These are phyloP conservation scores for Populus ilicifolia DNA, from an alignment of 345 rosid species.

Conservation along the genomic window DNA sequence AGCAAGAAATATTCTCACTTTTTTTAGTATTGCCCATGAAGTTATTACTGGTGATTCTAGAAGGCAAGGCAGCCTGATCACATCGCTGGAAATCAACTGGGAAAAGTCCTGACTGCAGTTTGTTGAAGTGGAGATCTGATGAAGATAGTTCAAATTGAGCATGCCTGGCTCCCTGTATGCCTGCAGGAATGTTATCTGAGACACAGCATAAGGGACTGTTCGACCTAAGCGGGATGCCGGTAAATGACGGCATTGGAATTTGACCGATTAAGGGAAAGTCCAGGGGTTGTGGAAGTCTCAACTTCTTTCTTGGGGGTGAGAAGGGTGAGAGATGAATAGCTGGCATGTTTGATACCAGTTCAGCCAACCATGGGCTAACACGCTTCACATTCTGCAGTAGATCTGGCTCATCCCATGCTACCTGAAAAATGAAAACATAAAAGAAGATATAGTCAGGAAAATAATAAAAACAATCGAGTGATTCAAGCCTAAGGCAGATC, in stretches of 20 bases:
- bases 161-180: conserved; percentile 99
- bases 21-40: conserved; percentile 24
- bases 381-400: conserved; percentile 91
- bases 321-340: conserved; percentile 65
- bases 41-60: conserved; percentile 29
- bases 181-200: conserved; percentile 79
- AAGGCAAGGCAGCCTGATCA: conserved; percentile 31
- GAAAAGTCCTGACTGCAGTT: conserved; percentile 46
- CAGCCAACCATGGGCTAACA: conserved; percentile 93
- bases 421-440: conserved; percentile 42
- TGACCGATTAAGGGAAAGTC: conserved; percentile 55
- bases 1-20: conserved; percentile 48
- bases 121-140: conserved; percentile 62
- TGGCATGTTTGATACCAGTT: conserved; percentile 74
- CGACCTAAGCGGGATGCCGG: conserved; percentile 50
- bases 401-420: conserved; percentile 98
- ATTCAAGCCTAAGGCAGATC: conserved; percentile 7
- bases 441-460: not conserved
- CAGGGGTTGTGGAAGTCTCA: conserved; percentile 54
- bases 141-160: conserved; percentile 71
- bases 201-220: conserved; percentile 64
- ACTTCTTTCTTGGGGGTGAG: conserved; percentile 86
- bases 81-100: conserved; percentile 44
- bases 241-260: conserved; percentile 57
- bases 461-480: not conserved